phyloP scores from a whole-genome alignment of 345 rosid genomes.

The Zanthoxylum bungeanum region DNA sequence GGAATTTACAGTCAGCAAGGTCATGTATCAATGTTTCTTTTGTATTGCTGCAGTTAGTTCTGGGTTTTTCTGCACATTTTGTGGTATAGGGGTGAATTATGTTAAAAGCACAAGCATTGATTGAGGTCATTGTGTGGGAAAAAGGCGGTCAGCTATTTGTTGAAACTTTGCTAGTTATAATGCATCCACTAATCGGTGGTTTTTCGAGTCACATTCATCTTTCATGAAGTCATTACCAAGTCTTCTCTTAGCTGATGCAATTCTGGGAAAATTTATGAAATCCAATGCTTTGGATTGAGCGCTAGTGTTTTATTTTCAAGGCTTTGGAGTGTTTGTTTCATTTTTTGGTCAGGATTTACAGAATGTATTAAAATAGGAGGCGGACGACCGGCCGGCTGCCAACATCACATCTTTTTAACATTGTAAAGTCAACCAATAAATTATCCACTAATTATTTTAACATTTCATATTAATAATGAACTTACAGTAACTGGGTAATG shows the following conservation, averaged over 20 bases:
- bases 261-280: background rate
- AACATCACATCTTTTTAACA: too few relatives aligned
- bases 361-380: too few relatives aligned
- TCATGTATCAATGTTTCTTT: slow-evolving; percentile 16
- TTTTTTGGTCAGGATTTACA: too few relatives aligned
- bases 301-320: background rate
- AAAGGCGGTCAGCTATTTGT: slow-evolving; percentile 7
- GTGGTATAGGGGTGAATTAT: slow-evolving; percentile 8
- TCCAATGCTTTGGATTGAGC: background rate
- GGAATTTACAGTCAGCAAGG: slow-evolving; percentile 11
- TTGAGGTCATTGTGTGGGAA: background rate
- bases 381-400: too few relatives aligned
- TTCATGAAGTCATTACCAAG: background rate
- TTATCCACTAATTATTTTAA: too few relatives aligned
- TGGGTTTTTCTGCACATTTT: slow-evolving; percentile 13
- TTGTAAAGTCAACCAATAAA: too few relatives aligned
- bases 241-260: background rate
- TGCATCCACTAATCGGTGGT: slow-evolving; percentile 41
- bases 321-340: background rate
- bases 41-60: slow-evolving; percentile 7
- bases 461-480: too few relatives aligned
- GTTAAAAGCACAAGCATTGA: slow-evolving; percentile 9
- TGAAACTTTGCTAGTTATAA: slow-evolving; percentile 15
- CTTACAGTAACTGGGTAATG: too few relatives aligned
- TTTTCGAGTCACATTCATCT: slow-evolving; percentile 23